Base-by-base conservation (phyloP, 2,329 filamentous ascomycete species). In the Neophaeococcomyces mojaviensis region DNA sequence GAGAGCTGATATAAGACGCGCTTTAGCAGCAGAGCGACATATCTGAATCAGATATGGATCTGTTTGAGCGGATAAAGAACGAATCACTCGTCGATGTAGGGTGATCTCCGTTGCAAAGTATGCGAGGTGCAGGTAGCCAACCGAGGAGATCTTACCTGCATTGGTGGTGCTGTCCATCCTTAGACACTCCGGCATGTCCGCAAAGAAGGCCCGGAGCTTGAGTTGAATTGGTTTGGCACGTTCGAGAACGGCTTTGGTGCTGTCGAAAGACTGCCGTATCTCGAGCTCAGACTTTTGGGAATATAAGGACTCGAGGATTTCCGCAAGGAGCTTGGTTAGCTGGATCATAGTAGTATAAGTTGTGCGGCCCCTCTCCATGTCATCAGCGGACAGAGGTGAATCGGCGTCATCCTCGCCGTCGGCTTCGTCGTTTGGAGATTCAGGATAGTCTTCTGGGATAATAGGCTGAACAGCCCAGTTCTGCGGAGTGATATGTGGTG, bases 1-100 rank as follows among this genome's bases (percentile, higher is more conserved):
- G 86, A 97, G 94, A 53, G 89, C 88, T 18, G 86, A 94, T 60
- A 96, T 95, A 28, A 97, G 76, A 4, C 90, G 84, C 0, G 90
- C 94, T 64, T 96, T 96, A 44, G 90, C 90, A 3, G 90, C 90
- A 47, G 84, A 89, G 44, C 90, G 88, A 66, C 89, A 95, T 56
- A 96, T 95, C 3, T 72, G 66, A 31, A 55, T 48, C 34, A 96
- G 74, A 58, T 96, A 94, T 0, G 83, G 77, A 60, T 94, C 87
- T 30, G 65, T 67, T 16, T 69, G 72, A 3, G 71, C 65, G 1
- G 53, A 54, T 15, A 58, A 33, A 35, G 55, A 58, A 10, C 55
- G 55, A 22, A 71, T 59, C 10, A 71, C 62, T 4, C 63, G 63
- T n/a, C 68, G 59, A 48, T 70, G 68, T 4, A 71, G 54, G 5